Evolutionary conservation across 2,329 filamentous ascomycete species (phyloP), one percentile per base, ranked within the genome.

Genomic region (Sporothrix euskadiensis): DNA sequence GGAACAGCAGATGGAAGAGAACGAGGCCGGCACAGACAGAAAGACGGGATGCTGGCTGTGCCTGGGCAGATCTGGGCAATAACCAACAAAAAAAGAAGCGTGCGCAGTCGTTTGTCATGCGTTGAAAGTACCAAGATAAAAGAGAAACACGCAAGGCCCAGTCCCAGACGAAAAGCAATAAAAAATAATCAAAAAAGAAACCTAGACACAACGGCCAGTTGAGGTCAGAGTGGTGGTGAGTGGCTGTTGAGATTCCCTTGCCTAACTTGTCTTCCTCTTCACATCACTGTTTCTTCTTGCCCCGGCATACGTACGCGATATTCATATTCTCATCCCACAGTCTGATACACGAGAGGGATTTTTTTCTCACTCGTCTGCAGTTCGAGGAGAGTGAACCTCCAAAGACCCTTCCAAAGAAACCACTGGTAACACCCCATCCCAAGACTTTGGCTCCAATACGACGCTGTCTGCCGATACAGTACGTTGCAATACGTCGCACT

Each of bases 101-200:
- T 71, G 57, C 41, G 44, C 30, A 44, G 69, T 39, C 41, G 47
- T 49, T 32, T 47, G 35, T 73, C 26, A 69, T 73, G 71, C 71
- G 35, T 73, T 69, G 26, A 52, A 5, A 57, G 35, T 57, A 47
- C 71, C 61, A 71, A 71, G 69, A 61, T 54, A 63, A 71, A 71
- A 16, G 69, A 65, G 69, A 71, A 74, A 61, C 69, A 68, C 54
- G 41, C 39, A 22, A 68, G 49, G 41, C 39, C 68, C 22, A 66
- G 56, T 16, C 4, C 32, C 49, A 69, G 41, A 57, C 39, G 22
- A 56, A 35, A 41, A 22, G 22, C 19, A 39, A 19, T 35, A n/a
- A 49, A 52, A 52, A 39, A 39, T 30, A 10, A n/a, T n/a, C 7
- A 22, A 12, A 44, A 52, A 35, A 49, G 32, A 12, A 54, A 52